phyloP scores from a whole-genome alignment of 495 filamentous ascomycete species.

The Penicillium desertorum region DNA sequence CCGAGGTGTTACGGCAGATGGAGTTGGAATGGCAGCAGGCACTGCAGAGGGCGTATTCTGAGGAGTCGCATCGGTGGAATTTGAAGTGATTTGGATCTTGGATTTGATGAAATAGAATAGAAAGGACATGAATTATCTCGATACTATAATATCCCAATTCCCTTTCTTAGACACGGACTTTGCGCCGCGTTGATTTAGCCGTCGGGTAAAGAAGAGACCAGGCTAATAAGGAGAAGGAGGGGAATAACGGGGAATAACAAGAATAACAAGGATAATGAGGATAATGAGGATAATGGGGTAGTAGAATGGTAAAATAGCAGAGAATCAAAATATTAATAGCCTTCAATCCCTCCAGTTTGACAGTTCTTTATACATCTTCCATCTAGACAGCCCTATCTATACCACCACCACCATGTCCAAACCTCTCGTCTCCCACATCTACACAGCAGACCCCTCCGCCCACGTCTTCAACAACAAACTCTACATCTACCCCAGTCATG shows the following conservation, averaged over 20 bases:
- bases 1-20: slow-evolving; percentile 22
- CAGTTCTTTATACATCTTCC: no score
- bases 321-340: neutral
- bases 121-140: neutral
- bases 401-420: slow-evolving; percentile 19
- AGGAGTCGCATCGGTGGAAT: slow-evolving; percentile 9
- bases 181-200: slow-evolving; percentile 9
- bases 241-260: neutral
- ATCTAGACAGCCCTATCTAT: neutral
- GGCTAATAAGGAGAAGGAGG: neutral
- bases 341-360: neutral
- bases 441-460: slow-evolving; percentile 58
- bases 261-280: neutral
- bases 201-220: slow-evolving; percentile 3
- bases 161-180: slow-evolving; percentile 2
- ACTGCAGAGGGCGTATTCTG: slow-evolving; percentile 30
- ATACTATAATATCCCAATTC: neutral
- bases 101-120: neutral
- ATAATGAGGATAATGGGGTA: neutral
- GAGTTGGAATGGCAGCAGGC: slow-evolving; percentile 32
- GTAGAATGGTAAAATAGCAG: no score
- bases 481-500: slow-evolving; percentile 54
- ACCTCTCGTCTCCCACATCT: slow-evolving; percentile 63
- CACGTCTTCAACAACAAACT: slow-evolving; percentile 49
- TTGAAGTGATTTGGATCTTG: slow-evolving; percentile 1